These are phyloP conservation scores for Colletotrichum abscissum DNA, from an alignment of 2,329 filamentous ascomycete species.

Conservation along the genomic window DNA sequence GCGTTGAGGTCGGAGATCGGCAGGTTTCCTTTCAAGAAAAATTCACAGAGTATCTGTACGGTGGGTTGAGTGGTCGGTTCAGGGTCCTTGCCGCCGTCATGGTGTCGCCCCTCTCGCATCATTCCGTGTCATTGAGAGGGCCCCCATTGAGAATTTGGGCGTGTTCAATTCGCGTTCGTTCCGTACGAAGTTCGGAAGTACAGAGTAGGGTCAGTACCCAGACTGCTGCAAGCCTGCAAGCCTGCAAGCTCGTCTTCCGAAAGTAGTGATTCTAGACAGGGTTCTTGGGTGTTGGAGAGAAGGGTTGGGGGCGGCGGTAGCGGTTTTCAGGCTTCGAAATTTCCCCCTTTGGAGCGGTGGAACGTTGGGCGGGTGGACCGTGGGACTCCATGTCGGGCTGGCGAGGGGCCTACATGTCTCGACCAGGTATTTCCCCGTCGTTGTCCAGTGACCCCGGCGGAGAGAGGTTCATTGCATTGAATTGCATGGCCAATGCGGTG, in stretches of 20 bases:
- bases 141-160: not conserved
- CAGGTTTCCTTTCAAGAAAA: not conserved
- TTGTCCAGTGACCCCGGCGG: slow-evolving; percentile 22
- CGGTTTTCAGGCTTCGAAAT: slow-evolving; percentile 18
- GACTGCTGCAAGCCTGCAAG: not conserved
- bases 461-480: slow-evolving; percentile 32
- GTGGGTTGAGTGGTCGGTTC: not conserved
- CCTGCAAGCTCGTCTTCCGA: slow-evolving; percentile 14
- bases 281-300: slow-evolving; percentile 2
- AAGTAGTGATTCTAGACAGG: slow-evolving; percentile 21
- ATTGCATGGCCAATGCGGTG: slow-evolving; percentile 30
- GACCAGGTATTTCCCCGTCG: slow-evolving; percentile 22
- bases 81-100: slow-evolving; percentile 18
- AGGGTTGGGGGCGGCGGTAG: slow-evolving; percentile 8
- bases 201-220: no score
- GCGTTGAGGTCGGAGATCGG: not conserved
- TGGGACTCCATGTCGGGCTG: slow-evolving; percentile 10
- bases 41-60: not conserved
- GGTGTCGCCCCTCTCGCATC: slow-evolving; percentile 21
- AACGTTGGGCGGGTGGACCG: slow-evolving; percentile 23
- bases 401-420: slow-evolving; percentile 20
- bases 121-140: slow-evolving; percentile 19
- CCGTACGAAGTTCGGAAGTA: not conserved
- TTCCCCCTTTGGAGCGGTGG: slow-evolving; percentile 20
- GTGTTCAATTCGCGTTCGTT: slow-evolving; percentile 6